A percentile compares a stretch with the other conserved stretches of the same genome.
phyloP scores from a whole-genome alignment of 345 rosid genomes.

The Kandelia obovata region DNA sequence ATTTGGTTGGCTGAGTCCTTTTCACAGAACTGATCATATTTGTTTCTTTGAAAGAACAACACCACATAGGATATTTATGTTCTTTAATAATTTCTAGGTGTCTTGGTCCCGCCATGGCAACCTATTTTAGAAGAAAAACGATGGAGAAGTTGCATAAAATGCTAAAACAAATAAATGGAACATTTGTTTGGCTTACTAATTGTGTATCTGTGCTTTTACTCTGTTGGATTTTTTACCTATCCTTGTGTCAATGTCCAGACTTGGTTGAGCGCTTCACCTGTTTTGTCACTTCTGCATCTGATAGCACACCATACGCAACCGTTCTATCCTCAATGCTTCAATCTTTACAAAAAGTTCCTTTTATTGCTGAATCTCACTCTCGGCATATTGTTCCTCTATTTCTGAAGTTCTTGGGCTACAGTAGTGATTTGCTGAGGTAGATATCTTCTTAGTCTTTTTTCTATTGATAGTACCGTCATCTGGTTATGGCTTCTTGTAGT shows the following conservation, averaged over 20 bases:
- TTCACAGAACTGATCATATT: background rate
- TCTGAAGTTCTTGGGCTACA: conserved; percentile 77
- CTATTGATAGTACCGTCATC: background rate
- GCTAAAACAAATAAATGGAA: background rate
- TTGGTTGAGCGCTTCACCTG: conserved; percentile 47
- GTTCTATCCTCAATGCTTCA: conserved; percentile 63
- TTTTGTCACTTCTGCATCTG: conserved; percentile 48
- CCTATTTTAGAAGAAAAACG: background rate
- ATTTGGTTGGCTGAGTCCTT: background rate
- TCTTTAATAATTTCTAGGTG: conserved; percentile 1
- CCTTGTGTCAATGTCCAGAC: conserved; percentile 46
- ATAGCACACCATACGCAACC: conserved; percentile 45
- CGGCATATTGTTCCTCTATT: conserved; percentile 66
- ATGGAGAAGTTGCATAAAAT: background rate
- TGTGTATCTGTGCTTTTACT: no score
- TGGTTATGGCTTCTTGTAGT: background rate
- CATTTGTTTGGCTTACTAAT: background rate
- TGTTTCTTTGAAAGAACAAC: background rate
- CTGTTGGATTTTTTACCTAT: conserved; percentile 3
- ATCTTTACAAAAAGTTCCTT: conserved; percentile 62
- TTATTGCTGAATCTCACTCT: conserved; percentile 62
- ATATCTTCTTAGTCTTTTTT: background rate
- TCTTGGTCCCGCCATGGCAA: background rate
- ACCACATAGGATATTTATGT: background rate
- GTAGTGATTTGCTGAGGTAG: conserved; percentile 51